Percentiles rank a stretch among this genome's conserved stretches.
phyloP scores from a whole-genome alignment of 164 flowering plant genomes.

The Nymphaea thermarum region DNA sequence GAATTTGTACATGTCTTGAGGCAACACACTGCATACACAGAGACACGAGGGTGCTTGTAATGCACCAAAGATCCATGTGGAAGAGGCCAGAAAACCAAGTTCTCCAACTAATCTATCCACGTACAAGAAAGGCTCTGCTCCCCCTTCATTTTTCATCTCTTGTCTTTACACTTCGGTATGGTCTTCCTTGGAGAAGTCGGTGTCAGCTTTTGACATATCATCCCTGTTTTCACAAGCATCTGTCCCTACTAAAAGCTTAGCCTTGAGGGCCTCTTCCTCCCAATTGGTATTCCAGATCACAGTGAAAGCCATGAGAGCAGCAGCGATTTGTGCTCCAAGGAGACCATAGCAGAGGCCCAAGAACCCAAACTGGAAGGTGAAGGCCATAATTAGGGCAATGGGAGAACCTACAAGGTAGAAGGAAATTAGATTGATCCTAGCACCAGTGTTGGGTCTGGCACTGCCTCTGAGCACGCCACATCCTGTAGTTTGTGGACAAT shows the following conservation, averaged over 20 bases:
- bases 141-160: no score
- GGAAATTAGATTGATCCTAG: conserved; percentile 62
- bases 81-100: no score
- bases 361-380: conserved; percentile 43
- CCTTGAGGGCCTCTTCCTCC: conserved; percentile 58
- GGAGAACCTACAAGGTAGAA: conserved; percentile 89
- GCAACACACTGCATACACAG: no score
- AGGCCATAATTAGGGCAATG: conserved; percentile 45
- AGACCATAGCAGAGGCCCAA: conserved; percentile 88
- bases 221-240: conserved; percentile 13
- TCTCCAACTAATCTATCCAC: no score
- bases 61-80: no score
- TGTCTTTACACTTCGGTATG: no score
- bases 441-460: conserved; percentile 67
- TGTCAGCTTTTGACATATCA: conserved; percentile 14
- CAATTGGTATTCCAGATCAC: conserved; percentile 67
- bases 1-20: no score
- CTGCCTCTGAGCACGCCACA: conserved; percentile 84
- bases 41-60: no score
- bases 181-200: no score
- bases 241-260: conserved; percentile 30
- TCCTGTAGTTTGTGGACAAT: conserved; percentile 89
- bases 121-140: no score
- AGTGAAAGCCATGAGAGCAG: conserved; percentile 42
- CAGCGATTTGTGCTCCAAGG: conserved; percentile 70